Evolutionary conservation across 2,329 filamentous ascomycete genomes (phyloP).

Genomic region (Malbranchea zuffiana): DNA sequence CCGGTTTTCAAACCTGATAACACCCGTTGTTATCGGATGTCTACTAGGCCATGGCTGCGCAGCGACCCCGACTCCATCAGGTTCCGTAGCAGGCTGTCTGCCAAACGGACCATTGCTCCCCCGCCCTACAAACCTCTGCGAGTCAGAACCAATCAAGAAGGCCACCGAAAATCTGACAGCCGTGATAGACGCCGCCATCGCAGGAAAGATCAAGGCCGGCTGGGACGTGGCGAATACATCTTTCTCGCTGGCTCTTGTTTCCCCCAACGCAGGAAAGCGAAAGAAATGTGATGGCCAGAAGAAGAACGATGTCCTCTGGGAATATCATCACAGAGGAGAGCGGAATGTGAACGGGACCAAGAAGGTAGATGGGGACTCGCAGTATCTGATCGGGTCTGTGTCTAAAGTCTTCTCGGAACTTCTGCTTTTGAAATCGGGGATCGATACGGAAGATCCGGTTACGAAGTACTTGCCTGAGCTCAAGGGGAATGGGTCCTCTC

Average conservation of each 20-base stretch:
- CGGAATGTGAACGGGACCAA: slow-evolving; percentile 29
- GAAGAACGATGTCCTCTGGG: slow-evolving; percentile 27
- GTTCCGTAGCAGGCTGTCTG: slow-evolving; percentile 15
- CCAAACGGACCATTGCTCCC: slow-evolving; percentile 27
- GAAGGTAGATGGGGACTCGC: slow-evolving; percentile 25
- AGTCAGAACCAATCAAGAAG: slow-evolving; percentile 21
- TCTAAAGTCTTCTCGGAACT: slow-evolving; percentile 33
- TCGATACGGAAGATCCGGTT: slow-evolving; percentile 26
- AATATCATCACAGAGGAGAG: slow-evolving; percentile 33
- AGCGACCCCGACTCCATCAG: slow-evolving; percentile 11
- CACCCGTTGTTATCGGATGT: too few species aligned
- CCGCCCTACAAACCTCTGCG: slow-evolving; percentile 21
- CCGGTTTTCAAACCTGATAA: too few species aligned
- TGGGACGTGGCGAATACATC: slow-evolving; percentile 30
- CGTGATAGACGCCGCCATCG: slow-evolving; percentile 23
- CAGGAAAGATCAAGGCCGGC: slow-evolving; percentile 25
- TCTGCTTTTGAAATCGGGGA: slow-evolving; percentile 27
- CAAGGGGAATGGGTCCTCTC: slow-evolving; percentile 15
- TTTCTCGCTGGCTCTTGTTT: slow-evolving; percentile 31
- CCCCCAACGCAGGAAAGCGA: too few species aligned
- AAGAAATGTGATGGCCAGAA: slow-evolving; percentile 19
- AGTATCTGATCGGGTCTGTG: slow-evolving; percentile 36
- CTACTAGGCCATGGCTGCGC: too few species aligned
- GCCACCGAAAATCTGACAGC: slow-evolving; percentile 23
- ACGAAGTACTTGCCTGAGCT: slow-evolving; percentile 30